Percentiles rank a stretch among this genome's conserved stretches.
phyloP scores from a whole-genome alignment of 441 rosid species.

The Euphorbia schlechtendalii region DNA sequence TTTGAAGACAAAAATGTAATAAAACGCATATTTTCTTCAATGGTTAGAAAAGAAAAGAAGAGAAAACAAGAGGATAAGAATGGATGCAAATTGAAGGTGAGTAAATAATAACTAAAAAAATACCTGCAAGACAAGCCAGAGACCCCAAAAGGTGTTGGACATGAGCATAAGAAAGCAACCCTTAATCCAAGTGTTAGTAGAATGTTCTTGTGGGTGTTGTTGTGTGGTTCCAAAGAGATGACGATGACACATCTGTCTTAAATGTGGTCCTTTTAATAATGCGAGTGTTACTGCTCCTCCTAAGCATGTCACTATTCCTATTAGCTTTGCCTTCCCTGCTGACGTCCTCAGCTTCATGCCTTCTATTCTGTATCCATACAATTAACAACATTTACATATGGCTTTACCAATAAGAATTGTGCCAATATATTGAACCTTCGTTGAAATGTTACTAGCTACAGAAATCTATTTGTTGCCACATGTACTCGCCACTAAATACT shows the following conservation, averaged over 20 bases:
- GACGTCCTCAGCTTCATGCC: conserved; percentile 41
- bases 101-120: too few relatives aligned
- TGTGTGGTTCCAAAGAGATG: conserved; percentile 26
- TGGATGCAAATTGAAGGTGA: not conserved
- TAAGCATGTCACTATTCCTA: conserved; percentile 55
- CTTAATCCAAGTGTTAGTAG: conserved; percentile 55
- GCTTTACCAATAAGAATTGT: too few relatives aligned
- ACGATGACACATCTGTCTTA: conserved; percentile 39
- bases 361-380: conserved; percentile 57
- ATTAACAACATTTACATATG: too few relatives aligned
- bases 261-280: conserved; percentile 59
- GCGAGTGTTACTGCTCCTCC: conserved; percentile 63
- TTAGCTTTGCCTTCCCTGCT: conserved; percentile 58
- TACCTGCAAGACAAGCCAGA: conserved; percentile 92
- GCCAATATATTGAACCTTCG: too few relatives aligned
- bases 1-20: too few relatives aligned
- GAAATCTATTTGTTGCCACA: too few relatives aligned
- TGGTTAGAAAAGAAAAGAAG: not conserved
- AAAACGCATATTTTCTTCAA: too few relatives aligned
- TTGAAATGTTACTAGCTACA: too few relatives aligned
- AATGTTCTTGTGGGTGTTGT: not conserved
- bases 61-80: too few relatives aligned
- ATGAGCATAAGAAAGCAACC: conserved; percentile 78
- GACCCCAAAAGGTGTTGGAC: conserved; percentile 58
- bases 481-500: too few relatives aligned